phyloP scores from a whole-genome alignment of 2,329 filamentous ascomycete species.

The Esteya vermicola region DNA sequence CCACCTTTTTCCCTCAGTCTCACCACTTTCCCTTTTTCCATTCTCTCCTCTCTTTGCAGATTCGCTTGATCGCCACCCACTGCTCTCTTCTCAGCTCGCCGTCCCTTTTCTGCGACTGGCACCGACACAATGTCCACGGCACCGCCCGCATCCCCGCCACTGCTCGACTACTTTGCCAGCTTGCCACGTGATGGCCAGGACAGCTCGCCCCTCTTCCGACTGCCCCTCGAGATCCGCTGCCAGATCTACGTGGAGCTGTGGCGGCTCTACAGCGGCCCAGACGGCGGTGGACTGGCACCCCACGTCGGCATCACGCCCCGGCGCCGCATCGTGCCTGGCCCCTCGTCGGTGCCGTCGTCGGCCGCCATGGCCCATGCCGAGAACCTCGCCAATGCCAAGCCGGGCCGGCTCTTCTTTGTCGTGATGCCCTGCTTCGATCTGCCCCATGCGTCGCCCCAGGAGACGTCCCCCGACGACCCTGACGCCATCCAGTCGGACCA shows the following conservation, averaged over 20 bases:
- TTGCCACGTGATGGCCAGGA: conserved; percentile 26
- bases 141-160: neutral
- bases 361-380: too few relatives aligned
- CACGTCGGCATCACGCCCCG: conserved; percentile 11
- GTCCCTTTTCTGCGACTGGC: neutral
- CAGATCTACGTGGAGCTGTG: conserved; percentile 17
- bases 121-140: neutral
- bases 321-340: neutral
- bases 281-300: neutral
- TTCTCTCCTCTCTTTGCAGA: too few relatives aligned
- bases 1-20: too few relatives aligned
- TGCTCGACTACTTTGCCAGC: neutral
- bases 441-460: neutral
- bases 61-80: too few relatives aligned
- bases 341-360: too few relatives aligned
- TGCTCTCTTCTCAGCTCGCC: neutral
- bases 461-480: neutral
- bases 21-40: too few relatives aligned
- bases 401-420: too few relatives aligned
- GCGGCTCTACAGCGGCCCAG: conserved; percentile 8
- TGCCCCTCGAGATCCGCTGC: conserved; percentile 17
- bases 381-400: too few relatives aligned
- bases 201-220: conserved; percentile 14
- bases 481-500: too few relatives aligned
- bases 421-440: neutral